Conservation (phyloP, 768 basidiomycete genomes). For the Brasilioporus rufonigricans region DNA sequence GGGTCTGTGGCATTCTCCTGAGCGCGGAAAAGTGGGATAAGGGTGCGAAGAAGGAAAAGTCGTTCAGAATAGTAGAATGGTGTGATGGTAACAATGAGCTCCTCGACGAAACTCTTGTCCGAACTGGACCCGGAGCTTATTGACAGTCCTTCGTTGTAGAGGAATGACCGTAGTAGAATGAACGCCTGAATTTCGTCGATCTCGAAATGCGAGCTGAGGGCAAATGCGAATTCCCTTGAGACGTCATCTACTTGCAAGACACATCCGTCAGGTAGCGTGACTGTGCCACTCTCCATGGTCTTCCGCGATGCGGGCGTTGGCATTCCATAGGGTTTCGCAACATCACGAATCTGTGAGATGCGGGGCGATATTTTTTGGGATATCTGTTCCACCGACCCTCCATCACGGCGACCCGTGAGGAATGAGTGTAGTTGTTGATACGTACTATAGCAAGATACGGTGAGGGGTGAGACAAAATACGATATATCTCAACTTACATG, state of each 20-base stretch:
- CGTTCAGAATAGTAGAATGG: slow-evolving; percentile 83
- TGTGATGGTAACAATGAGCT: slow-evolving; percentile 61
- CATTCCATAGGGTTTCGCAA: slow-evolving; percentile 64
- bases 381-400: slow-evolving; percentile 55
- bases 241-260: slow-evolving; percentile 60
- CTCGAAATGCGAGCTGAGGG: slow-evolving; percentile 68
- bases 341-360: slow-evolving; percentile 51
- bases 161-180: slow-evolving; percentile 69
- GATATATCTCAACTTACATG: slow-evolving; percentile 40
- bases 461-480: slow-evolving; percentile 1
- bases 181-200: slow-evolving; percentile 83
- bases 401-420: slow-evolving; percentile 59
- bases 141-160: slow-evolving; percentile 74
- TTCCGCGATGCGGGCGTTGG: slow-evolving; percentile 68
- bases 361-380: slow-evolving; percentile 58
- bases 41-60: slow-evolving; percentile 62
- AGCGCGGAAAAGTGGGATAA: slow-evolving; percentile 75
- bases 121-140: slow-evolving; percentile 44
- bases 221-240: slow-evolving; percentile 66
- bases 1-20: slow-evolving; percentile 56
- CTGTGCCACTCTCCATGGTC: slow-evolving; percentile 62
- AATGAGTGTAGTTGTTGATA: slow-evolving; percentile 61
- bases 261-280: slow-evolving; percentile 67
- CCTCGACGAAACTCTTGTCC: slow-evolving; percentile 34
- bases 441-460: slow-evolving; percentile 41